Conservation (phyloP, 768 basidiomycete genomes). For the Asterophora parasitica region DNA sequence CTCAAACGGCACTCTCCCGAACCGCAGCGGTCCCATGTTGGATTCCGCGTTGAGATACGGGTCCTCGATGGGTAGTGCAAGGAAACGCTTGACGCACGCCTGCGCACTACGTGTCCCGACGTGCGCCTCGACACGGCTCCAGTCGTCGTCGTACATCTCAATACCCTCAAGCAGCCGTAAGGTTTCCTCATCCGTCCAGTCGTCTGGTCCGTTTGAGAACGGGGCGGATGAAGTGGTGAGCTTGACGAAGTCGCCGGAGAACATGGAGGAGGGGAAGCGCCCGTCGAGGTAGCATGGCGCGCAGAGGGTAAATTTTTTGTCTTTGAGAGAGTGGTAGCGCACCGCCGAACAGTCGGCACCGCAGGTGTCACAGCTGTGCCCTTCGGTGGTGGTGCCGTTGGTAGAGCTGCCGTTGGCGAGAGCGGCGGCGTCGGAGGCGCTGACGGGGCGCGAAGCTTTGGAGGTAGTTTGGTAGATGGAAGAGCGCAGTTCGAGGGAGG, state of each 20-base stretch:
- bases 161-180: constrained; percentile 89
- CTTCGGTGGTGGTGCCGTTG: constrained; percentile 35
- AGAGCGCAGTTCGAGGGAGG: constrained; percentile 83
- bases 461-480: constrained; percentile 87
- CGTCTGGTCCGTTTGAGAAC: constrained; percentile 30
- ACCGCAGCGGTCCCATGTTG: constrained; percentile 70
- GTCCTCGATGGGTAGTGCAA: constrained; percentile 95
- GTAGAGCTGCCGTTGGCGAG: constrained; percentile 52
- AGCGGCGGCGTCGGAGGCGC: constrained; percentile 59
- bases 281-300: constrained; percentile 92
- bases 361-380: constrained; percentile 87
- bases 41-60: constrained; percentile 78
- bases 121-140: constrained; percentile 89
- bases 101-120: constrained; percentile 89
- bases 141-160: constrained; percentile 98
- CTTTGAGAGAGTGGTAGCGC: constrained; percentile 91
- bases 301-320: constrained; percentile 88
- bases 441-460: constrained; percentile 73
- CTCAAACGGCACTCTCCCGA: constrained; percentile 82
- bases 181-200: constrained; percentile 91
- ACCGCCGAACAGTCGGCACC: constrained; percentile 86
- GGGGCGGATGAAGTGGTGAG: constrained; percentile 49
- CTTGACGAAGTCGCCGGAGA: constrained; percentile 95
- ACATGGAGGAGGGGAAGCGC: constrained; percentile 94
- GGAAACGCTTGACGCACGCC: constrained; percentile 93